Conservation (phyloP, 805 yeast genomes). For the Nakazawaea populi region DNA sequence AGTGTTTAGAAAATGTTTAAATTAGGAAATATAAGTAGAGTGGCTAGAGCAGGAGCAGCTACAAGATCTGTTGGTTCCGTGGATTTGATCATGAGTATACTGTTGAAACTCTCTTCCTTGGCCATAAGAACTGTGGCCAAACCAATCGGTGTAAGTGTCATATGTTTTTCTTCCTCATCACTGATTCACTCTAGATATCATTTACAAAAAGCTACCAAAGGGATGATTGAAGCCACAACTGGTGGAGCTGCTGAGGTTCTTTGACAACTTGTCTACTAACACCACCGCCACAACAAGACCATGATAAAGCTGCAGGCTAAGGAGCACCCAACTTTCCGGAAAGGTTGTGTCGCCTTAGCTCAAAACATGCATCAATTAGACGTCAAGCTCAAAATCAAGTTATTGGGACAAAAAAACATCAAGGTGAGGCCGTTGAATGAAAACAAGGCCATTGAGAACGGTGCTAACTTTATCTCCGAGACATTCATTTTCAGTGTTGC, state of each 20-base stretch:
- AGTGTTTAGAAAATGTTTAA: conserved; percentile 2
- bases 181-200: too few species aligned
- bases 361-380: conserved; percentile 68
- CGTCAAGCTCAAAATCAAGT: conserved; percentile 49
- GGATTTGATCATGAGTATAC: conserved; percentile 62
- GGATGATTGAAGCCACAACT: too few species aligned
- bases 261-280: not conserved
- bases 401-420: conserved; percentile 47
- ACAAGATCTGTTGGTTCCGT: conserved; percentile 5
- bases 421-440: conserved; percentile 77
- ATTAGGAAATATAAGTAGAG: not conserved
- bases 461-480: conserved; percentile 76
- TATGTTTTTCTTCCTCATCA: not conserved
- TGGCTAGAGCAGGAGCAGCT: not conserved
- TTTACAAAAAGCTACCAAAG: too few species aligned
- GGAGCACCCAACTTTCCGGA: conserved; percentile 59
- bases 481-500: conserved; percentile 75
- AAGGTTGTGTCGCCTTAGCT: conserved; percentile 61
- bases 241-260: too few species aligned
- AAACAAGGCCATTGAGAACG: conserved; percentile 73
- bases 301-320: conserved; percentile 69
- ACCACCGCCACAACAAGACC: conserved; percentile 23
- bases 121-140: conserved; percentile 71
- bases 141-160: conserved; percentile 54
- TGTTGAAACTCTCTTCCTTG: conserved; percentile 66